Percentiles rank a stretch among this genome's conserved stretches.
phyloP scores from a whole-genome alignment of 345 rosid genomes.

The Populus tremula region DNA sequence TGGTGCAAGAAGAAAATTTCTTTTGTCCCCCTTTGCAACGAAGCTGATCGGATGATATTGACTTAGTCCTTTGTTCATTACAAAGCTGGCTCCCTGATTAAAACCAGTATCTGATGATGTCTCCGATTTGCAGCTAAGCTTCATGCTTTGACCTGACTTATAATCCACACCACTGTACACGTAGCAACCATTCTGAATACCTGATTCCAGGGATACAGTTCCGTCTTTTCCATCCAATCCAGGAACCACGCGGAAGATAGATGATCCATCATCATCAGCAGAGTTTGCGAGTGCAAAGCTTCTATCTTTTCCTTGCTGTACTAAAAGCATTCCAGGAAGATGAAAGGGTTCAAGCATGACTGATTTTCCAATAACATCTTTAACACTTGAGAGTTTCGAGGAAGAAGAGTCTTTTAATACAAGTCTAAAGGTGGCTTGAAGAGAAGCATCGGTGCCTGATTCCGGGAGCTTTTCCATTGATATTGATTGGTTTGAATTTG shows the following conservation, averaged over 20 bases:
- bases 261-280: slow-evolving; percentile 22
- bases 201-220: slow-evolving; percentile 58
- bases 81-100: slow-evolving; percentile 56
- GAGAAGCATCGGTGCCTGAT: slow-evolving; percentile 57
- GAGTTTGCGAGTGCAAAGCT: slow-evolving; percentile 39
- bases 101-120: slow-evolving; percentile 25
- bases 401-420: slow-evolving; percentile 25
- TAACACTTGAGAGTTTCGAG: slow-evolving; percentile 13
- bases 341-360: slow-evolving; percentile 74
- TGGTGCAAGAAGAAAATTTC: slow-evolving; percentile 71
- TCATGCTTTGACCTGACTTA: slow-evolving; percentile 34
- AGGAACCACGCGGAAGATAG: slow-evolving; percentile 49
- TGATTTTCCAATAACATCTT: slow-evolving; percentile 45
- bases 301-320: slow-evolving; percentile 33
- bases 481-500: slow-evolving; percentile 58
- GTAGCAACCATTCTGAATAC: slow-evolving; percentile 52
- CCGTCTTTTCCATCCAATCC: slow-evolving; percentile 62
- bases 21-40: slow-evolving; percentile 51
- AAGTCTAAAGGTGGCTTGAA: slow-evolving; percentile 69
- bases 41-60: slow-evolving; percentile 79
- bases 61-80: slow-evolving; percentile 41
- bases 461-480: slow-evolving; percentile 52
- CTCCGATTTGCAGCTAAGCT: slow-evolving; percentile 47
- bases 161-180: slow-evolving; percentile 44
- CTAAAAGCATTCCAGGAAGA: slow-evolving; percentile 71